Percentiles rank a stretch among this genome's conserved stretches.
Evolutionary conservation across 352 stramenopile genomes (phyloP).

Genomic region (Pythium aquatile): DNA sequence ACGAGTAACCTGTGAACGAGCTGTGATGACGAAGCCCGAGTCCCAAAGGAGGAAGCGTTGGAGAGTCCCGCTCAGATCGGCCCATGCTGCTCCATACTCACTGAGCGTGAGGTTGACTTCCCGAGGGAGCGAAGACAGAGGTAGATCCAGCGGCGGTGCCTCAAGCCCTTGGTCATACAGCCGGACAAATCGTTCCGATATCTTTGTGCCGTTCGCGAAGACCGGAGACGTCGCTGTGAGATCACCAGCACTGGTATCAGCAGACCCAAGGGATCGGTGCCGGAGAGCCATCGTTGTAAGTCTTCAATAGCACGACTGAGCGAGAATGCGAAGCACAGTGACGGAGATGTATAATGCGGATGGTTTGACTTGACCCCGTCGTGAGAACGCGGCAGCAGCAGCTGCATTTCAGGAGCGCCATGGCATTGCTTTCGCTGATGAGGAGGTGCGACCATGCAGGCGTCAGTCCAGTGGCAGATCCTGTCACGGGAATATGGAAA

Average conservation of each 20-base stretch:
- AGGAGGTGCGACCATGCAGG: too few species aligned
- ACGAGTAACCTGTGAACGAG: slow-evolving; percentile 8
- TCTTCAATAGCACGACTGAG: too few species aligned
- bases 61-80: slow-evolving; percentile 39
- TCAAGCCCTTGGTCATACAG: slow-evolving; percentile 33
- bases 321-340: too few species aligned
- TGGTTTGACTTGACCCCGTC: neutral
- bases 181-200: slow-evolving; percentile 16
- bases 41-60: slow-evolving; percentile 65
- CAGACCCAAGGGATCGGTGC: neutral
- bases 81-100: slow-evolving; percentile 30
- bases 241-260: neutral
- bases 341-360: too few species aligned
- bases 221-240: neutral
- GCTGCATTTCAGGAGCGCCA: neutral
- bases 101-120: slow-evolving; percentile 33
- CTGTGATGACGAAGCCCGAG: slow-evolving; percentile 37
- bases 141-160: slow-evolving; percentile 24
- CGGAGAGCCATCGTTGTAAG: too few species aligned
- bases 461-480: neutral
- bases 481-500: neutral
- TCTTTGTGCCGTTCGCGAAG: neutral
- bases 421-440: too few species aligned
- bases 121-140: slow-evolving; percentile 20
- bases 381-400: neutral